Evolutionary conservation across 2,329 filamentous ascomycete genomes (phyloP), one percentile per base, ranked within the genome.

Genomic region (Ascochyta rabiei): DNA sequence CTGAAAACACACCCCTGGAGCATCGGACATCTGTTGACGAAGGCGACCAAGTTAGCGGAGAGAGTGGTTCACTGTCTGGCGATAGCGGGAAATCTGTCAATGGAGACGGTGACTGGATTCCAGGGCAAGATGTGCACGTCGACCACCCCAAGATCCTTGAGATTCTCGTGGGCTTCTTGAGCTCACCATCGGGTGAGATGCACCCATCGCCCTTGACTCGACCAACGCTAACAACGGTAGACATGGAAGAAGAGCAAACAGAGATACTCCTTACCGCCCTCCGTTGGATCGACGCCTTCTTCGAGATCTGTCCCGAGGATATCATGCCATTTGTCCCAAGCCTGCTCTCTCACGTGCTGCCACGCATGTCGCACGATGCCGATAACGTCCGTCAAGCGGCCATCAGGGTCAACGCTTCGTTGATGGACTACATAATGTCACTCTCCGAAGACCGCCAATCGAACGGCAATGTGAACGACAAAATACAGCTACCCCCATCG

Each of bases 261-360:
- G 91, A 96, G 68, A 93, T 96, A 61, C 84, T 97, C 39, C 82
- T 97, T 34, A 96, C 96, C 48, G 92, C 93, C 3, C 81, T 99
- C 24, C 86, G 91, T 59, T 99, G 95, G 95, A 92, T 99, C 61
- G 92, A 97, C 62, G 90, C 89, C 56, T 97, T 99, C 72, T 89
- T 99, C 64, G 93, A 98, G 60, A 98, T 99, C 40, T 97, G 93
- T 66, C 93, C 95, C 0, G 95, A 97, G 71, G 95, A 99, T 69
- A 96, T 99, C 4, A 82, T 99, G 37, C 90, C 90, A 4, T 98
- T 98, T 73, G 95, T 96, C 0, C 96, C 96, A 19, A 90, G 91
- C 64, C 88, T 99, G 26, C 79, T 99, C 38, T 91, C 92, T 1
- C 91, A 97, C 68, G 89, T 99, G 51, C 83, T 99, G 24, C 96